Evolutionary conservation across 257 asterid species (phyloP), one percentile per base, ranked within the genome.

Genomic region (Solanum chiquidenum): DNA sequence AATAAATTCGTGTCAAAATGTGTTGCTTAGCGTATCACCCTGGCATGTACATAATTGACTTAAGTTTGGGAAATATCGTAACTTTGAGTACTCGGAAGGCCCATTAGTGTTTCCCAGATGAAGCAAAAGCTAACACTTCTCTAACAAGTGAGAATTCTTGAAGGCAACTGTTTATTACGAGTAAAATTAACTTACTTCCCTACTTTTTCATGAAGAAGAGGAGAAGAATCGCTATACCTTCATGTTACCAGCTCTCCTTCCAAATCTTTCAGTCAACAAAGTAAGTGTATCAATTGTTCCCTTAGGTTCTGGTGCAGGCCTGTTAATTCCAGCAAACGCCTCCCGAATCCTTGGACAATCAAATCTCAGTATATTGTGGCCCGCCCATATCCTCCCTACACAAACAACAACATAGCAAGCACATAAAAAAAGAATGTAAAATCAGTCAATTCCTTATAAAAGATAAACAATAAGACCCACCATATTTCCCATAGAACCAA

Each of bases 191-290:
- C 40, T 79, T 27, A 27, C 34, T 79, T 44, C 6, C 64, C 85
- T 42, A 27, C 40, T 14, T 27, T 46, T 80, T 29, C 69, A 46
- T 46, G 85, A 80, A 80, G 68, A 46, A 46, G 42, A 73, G 27
- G n/a, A 10, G n/a, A 83, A 55, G 27, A 60, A 82, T 33, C 29
- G 46, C 5, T 34, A 18, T 86, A 89, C 91, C 90, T 89, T 89
- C 91, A 89, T 89, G 74, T 85, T 84, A 84, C 91, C 91, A 40
- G 91, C 91, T 85, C 90, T 87, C 84, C 88, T 87, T 12, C 91
- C 91, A 72, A 89, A 89, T 85, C 44, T 87, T 37, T 89, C 86
- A 6, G 88, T 89, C 84, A 89, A 85, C 72, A 89, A 58, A 42
- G 83, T 86, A 77, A 89, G 90, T 52, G 91, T 87, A 83, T 89